Evolutionary conservation across 768 basidiomycete species (phyloP), one percentile per base, ranked within the genome.

Genomic region (Cystofilobasidium ferigula): DNA sequence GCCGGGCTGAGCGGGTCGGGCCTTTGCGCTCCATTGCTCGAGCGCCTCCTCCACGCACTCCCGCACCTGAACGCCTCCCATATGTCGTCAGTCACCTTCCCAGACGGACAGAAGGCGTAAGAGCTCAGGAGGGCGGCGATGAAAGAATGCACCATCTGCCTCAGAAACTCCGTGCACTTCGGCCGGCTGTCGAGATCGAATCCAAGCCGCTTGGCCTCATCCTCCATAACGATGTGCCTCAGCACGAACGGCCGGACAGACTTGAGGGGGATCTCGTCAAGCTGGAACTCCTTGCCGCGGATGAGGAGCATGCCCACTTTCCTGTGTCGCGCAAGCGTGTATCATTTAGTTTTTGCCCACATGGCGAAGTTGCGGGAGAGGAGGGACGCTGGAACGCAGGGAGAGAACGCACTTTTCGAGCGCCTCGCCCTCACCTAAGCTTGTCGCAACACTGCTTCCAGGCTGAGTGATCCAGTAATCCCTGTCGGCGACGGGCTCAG

Each of bases 231-330:
- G 28, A 97, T 75, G 63, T 90, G 86, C 68, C 90, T 87, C 63
- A 95, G 81, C 35, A 95, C 87, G 73, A 98, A 98, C 1, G 95
- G 95, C 9, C 95, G 84, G 45, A 97, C 92, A 8, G 89, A 94
- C 32, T 89, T 86, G 58, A 99, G 79, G 3, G 88, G 85, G 45
- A 99, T 82, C 2, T 92, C 89, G 20, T 84, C 85, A 72, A 98
- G 76, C 70, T 89, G 79, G 74, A 89, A 98, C 57, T 90, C 84
- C 71, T 89, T 91, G 30, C 86, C 87, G 73, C 89, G 88, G 36
- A 99, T 85, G 71, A 87, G 82, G 26, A 98, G 77, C 45, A 99
- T 79, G 1, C 89, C 94, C 61, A 93, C 93, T 69, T 98, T 89
- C 76, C 93, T 98, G 72, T 1, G 43, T 57, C 12, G 42, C 34